Evolutionary conservation across 2,329 filamentous ascomycete genomes (phyloP).

Genomic region (Arthroderma sp.): DNA sequence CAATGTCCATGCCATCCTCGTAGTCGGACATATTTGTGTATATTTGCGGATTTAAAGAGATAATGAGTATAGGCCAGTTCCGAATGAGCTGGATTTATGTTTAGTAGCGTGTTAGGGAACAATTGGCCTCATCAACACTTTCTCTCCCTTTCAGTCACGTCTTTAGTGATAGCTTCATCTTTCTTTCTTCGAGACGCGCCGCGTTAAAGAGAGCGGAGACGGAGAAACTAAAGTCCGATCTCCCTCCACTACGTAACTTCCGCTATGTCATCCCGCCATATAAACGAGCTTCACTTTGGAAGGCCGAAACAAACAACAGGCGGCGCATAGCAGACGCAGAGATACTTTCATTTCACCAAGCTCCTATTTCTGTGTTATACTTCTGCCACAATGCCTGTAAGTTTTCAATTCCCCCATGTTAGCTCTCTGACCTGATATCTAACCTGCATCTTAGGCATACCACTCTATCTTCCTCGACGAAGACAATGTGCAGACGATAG

Average conservation of each 20-base stretch:
- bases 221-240: not conserved
- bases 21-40: conserved; percentile 39
- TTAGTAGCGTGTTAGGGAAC: not conserved
- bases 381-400: not conserved
- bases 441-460: conserved; percentile 56
- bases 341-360: not conserved
- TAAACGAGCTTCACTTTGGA: not conserved
- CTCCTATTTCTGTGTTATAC: not conserved
- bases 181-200: not conserved
- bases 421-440: not conserved
- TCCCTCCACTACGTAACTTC: not conserved
- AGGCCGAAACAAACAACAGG: not conserved
- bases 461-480: conserved; percentile 91
- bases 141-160: not conserved
- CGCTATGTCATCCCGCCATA: not conserved
- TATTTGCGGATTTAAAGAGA: not conserved
- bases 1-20: conserved; percentile 58
- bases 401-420: not conserved
- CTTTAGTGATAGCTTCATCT: not conserved
- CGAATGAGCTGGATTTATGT: not conserved
- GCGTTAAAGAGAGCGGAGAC: not conserved
- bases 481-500: conserved; percentile 55
- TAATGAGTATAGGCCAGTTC: not conserved
- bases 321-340: not conserved
- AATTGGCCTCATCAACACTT: not conserved